phyloP scores from a whole-genome alignment of 345 rosid genomes.

The Bruguiera parviflora region DNA sequence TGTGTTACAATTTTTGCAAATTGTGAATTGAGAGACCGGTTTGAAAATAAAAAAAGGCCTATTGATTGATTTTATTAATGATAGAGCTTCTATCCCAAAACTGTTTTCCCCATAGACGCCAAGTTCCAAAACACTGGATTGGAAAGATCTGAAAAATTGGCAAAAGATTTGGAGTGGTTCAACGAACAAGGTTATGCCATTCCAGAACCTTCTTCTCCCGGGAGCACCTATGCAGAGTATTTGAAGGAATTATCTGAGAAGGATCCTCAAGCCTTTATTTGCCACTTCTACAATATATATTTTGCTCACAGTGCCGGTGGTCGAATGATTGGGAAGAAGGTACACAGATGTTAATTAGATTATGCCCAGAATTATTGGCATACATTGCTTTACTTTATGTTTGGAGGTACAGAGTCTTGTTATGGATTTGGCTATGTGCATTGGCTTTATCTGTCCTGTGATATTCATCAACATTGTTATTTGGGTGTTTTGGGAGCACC shows the following conservation, averaged over 20 bases:
- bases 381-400: neutral
- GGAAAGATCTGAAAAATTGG: conserved; percentile 70
- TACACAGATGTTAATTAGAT: conserved; percentile 19
- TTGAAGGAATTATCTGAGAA: conserved; percentile 68
- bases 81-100: neutral
- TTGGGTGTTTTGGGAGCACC: neutral
- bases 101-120: conserved; percentile 42
- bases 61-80: too few relatives aligned
- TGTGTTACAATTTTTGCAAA: too few relatives aligned
- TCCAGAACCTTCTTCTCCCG: conserved; percentile 82
- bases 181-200: conserved; percentile 76
- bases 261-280: conserved; percentile 93
- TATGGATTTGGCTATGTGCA: neutral
- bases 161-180: conserved; percentile 84
- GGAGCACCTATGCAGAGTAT: conserved; percentile 51
- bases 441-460: neutral
- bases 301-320: conserved; percentile 98
- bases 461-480: too few relatives aligned
- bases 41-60: too few relatives aligned
- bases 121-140: conserved; percentile 82
- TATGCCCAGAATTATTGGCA: neutral
- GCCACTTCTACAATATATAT: conserved; percentile 94
- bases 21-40: too few relatives aligned
- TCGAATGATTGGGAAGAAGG: conserved; percentile 95
- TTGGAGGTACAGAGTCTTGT: neutral